These are phyloP conservation scores for Alternaria metachromatica DNA, from an alignment of 2,329 filamentous ascomycete genomes.

Conservation along the genomic window DNA sequence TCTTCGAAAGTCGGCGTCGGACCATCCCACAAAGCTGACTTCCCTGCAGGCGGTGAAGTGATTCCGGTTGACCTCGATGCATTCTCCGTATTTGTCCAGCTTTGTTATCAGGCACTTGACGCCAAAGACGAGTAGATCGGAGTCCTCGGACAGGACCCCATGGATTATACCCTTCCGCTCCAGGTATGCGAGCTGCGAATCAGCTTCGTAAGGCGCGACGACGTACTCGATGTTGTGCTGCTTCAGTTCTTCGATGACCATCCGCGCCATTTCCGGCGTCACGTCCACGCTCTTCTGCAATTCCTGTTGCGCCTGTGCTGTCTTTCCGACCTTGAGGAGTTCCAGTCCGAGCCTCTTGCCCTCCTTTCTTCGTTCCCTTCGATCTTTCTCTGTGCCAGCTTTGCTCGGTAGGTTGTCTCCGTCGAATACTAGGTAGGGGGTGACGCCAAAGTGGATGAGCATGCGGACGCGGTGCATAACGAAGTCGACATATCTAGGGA, in stretches of 20 bases:
- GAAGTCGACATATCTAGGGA: constrained; percentile 80
- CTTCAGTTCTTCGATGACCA: constrained; percentile 91
- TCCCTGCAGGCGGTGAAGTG: constrained; percentile 91
- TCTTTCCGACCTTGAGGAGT: constrained; percentile 80
- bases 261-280: constrained; percentile 92
- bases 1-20: constrained; percentile 84
- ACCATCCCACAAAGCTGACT: constrained; percentile 88
- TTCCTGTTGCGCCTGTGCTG: constrained; percentile 79
- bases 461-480: constrained; percentile 90
- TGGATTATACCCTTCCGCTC: constrained; percentile 83
- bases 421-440: constrained; percentile 95
- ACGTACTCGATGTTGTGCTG: constrained; percentile 80
- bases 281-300: constrained; percentile 96
- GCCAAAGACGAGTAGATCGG: constrained; percentile 93
- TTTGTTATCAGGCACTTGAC: constrained; percentile 91
- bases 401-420: constrained; percentile 96
- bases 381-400: constrained; percentile 79
- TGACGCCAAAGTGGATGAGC: constrained; percentile 91
- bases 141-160: constrained; percentile 95
- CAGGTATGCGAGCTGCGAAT: constrained; percentile 94
- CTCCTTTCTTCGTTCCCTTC: constrained; percentile 77
- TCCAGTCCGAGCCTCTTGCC: constrained; percentile 78
- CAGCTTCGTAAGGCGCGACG: constrained; percentile 96
- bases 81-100: constrained; percentile 90
- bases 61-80: constrained; percentile 85